Evolutionary conservation across 1,284 basidiomycete species (phyloP), one percentile per base, ranked within the genome.

Genomic region (Schizopora paradoxa): DNA sequence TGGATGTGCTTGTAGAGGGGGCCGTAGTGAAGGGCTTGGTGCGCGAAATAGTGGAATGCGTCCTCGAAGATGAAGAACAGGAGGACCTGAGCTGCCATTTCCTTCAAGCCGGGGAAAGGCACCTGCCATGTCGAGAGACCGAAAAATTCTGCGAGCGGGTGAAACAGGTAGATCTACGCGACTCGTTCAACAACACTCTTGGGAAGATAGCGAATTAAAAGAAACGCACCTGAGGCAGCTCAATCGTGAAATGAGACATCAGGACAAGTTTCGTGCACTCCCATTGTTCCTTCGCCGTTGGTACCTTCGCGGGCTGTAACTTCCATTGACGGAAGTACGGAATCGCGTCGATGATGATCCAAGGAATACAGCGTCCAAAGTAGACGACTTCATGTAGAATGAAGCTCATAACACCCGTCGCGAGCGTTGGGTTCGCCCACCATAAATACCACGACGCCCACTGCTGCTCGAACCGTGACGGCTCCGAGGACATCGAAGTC

Each of bases 61-160:
- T 97, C 95, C 69, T 99, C 96, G 55, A 98, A 93, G 58, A 96
- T 73, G 67, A 99, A 97, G 75, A 98, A 99, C 54, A 92, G 67
- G 25, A 80, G 82, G 51, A 98, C 70, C 64, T 98, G 95, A 39
- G 79, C 83, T 0, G 76, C 66, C 74, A 93, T 87, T 25, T 74
- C 72, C 55, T 72, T 70, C 65, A 75, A 70, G 0, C 74, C 61
- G 0, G 94, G 91, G 73, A 99, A 92, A 1, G 95, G 95, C 1
- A 99, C 87, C 52, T 91, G 83, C 70, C 91, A 90, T 1, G 95
- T 98, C 33, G 79, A 68, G 84, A 99, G 89, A 57, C 91, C 94
- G 56, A 97, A 77, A 52, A 74, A 69, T 61, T 94, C 91, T 42
- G 92, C 93, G 60, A 95, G 72, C 2, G 93, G 95, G 67, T 99